Evolutionary conservation across 495 filamentous ascomycete species (phyloP).

Genomic region (Hypoxylon intermedium): DNA sequence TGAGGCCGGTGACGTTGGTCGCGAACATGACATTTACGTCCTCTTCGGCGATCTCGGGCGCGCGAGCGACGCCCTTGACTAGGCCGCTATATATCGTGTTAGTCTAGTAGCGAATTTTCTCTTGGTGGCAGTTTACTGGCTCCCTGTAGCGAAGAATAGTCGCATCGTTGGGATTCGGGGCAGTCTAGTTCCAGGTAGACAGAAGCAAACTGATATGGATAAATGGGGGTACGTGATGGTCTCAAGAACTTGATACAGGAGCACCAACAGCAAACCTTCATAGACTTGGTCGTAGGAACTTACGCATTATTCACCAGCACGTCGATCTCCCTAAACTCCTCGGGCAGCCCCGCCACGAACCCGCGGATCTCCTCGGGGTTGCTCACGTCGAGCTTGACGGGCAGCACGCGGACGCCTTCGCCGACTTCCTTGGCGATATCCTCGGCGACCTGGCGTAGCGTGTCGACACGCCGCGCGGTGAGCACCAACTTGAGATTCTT

Average conservation of each 20-base stretch:
- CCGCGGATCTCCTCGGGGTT: conserved; percentile 74
- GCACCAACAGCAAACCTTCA: too few species aligned
- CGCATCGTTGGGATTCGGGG: background rate
- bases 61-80: conserved; percentile 86
- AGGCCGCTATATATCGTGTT: conserved; percentile 64
- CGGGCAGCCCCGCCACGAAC: conserved; percentile 77
- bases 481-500: conserved; percentile 79
- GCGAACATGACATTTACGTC: conserved; percentile 89
- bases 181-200: background rate
- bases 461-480: conserved; percentile 83
- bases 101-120: background rate
- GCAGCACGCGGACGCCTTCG: conserved; percentile 79
- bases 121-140: too few species aligned
- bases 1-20: conserved; percentile 92
- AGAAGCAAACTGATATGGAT: too few species aligned
- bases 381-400: conserved; percentile 87
- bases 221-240: background rate
- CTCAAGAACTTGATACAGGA: too few species aligned
- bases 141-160: background rate
- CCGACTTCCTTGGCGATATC: conserved; percentile 82
- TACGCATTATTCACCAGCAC: conserved; percentile 97
- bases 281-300: conserved; percentile 48
- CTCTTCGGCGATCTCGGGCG: conserved; percentile 79
- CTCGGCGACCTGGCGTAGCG: conserved; percentile 74
- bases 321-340: conserved; percentile 86